Conservation (phyloP, 1,284 basidiomycete genomes). For the Ustilago sp. region DNA sequence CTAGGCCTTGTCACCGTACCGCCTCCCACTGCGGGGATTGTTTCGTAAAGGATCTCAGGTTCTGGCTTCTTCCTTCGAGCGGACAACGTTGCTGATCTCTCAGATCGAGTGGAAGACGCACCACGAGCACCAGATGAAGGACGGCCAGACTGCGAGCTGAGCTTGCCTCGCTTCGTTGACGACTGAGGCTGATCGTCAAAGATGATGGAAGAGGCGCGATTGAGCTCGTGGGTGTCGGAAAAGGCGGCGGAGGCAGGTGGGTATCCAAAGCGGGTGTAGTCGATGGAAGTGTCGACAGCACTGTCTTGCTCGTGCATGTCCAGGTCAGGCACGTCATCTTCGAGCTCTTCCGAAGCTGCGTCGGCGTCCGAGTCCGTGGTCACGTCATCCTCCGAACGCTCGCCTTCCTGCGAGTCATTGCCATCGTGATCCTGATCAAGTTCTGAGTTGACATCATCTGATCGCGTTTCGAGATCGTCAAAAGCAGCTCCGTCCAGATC, state of each 20-base stretch:
- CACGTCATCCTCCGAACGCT: constrained; percentile 31
- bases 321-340: constrained; percentile 43
- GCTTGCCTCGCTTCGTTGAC: constrained; percentile 27
- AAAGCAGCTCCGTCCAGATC: constrained; percentile 42
- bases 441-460: constrained; percentile 27
- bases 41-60: constrained; percentile 72
- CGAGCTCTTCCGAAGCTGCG: constrained; percentile 28
- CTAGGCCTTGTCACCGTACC: constrained; percentile 80
- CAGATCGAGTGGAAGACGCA: constrained; percentile 27
- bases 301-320: constrained; percentile 28
- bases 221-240: constrained; percentile 48
- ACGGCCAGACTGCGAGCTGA: constrained; percentile 21
- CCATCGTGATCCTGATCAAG: constrained; percentile 23
- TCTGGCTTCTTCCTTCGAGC: constrained; percentile 21
- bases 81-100: constrained; percentile 15
- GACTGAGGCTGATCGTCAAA: constrained; percentile 45
- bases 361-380: constrained; percentile 28
- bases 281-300: constrained; percentile 40
- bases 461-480: constrained; percentile 31
- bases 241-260: constrained; percentile 59
- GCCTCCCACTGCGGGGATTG: constrained; percentile 81
- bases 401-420: constrained; percentile 10
- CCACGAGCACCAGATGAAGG: constrained; percentile 10
- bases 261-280: constrained; percentile 58
- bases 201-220: constrained; percentile 52